Evolutionary conservation across 2,329 filamentous ascomycete genomes (phyloP).

Genomic region (Ceratocystis lukuohia): DNA sequence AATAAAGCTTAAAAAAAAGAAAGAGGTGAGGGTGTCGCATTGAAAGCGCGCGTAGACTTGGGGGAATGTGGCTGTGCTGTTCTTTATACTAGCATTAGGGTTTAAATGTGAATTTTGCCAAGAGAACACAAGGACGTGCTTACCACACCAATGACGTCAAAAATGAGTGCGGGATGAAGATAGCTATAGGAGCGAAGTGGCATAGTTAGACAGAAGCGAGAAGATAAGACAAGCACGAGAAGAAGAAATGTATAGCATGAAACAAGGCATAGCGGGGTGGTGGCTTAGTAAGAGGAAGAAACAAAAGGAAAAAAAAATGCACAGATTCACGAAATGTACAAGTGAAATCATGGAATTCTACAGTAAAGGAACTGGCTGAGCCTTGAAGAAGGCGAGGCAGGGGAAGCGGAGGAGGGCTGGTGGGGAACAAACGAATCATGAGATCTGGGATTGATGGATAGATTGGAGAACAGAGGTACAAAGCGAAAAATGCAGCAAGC

Average conservation of each 20-base stretch:
- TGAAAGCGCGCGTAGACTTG: neutral
- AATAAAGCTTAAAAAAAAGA: neutral
- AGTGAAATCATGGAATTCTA: neutral
- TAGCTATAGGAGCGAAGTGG: neutral
- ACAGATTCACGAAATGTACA: neutral
- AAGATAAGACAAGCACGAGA: neutral
- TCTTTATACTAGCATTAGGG: neutral
- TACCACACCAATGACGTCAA: neutral
- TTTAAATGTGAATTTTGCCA: neutral
- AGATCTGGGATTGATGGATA: too few relatives aligned
- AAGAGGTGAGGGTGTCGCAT: neutral
- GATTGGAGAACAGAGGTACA: too few relatives aligned
- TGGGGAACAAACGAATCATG: too few relatives aligned
- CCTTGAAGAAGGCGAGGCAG: too few relatives aligned
- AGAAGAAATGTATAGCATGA: too few relatives aligned
- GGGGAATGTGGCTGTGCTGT: neutral
- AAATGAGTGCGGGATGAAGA: neutral
- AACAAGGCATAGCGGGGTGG: neutral
- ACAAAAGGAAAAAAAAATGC: neutral
- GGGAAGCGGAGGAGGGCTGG: too few relatives aligned
- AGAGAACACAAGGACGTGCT: neutral
- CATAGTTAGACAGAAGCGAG: neutral
- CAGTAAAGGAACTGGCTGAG: neutral
- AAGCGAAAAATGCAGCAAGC: neutral
- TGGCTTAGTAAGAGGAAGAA: neutral